Base-by-base conservation (phyloP, 148 eudicot species). In the Rhododendron henanense region DNA sequence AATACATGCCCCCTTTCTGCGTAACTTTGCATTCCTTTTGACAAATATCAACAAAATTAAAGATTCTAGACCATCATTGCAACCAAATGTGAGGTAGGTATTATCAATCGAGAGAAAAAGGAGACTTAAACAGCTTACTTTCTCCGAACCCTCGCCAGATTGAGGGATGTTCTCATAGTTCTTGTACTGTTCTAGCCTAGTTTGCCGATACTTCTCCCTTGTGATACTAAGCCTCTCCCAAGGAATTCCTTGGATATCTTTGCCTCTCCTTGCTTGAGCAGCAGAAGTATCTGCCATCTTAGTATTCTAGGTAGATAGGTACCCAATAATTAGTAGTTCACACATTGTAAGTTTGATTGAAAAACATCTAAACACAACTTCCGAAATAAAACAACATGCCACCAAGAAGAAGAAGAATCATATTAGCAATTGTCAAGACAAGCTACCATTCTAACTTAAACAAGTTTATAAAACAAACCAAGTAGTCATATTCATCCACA, bases 181-280 rank as follows among this genome's bases (percentile, higher is more conserved):
- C 87, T 89, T 95, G 83, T 95, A 95, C 86, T 94, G 96, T 81
- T 94, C 92, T 73, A 95, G 63, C 82, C 97, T 91, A 53, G 92
- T 94, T 82, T 94, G 93, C 74, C 97, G 91, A 85, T 93, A 95
- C 87, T 92, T 92, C 79, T 95, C 96, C 85, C 97, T 92, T 69
- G 95, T 91, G 19, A 71, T 71, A 71, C 76, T 71, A 71, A 71
- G 76, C 90, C 82, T 92, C 94, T 83, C 91, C 94, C 98, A 95
- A 25, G 97, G 97, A 79, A 95, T 95, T 44, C 97, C 98, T 91
- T 95, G 98, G 85, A 95, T 93, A 85, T 95, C 98, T 90, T 91
- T 91, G 74, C 98, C 98, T 82, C 83, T 86, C 90, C 97, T 91
- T 81, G 95, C 96, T 90, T 95, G 93, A 84, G 95, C 93, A 81